Conservation (phyloP, 805 yeast genomes). For the Torulaspora delbrueckii region DNA sequence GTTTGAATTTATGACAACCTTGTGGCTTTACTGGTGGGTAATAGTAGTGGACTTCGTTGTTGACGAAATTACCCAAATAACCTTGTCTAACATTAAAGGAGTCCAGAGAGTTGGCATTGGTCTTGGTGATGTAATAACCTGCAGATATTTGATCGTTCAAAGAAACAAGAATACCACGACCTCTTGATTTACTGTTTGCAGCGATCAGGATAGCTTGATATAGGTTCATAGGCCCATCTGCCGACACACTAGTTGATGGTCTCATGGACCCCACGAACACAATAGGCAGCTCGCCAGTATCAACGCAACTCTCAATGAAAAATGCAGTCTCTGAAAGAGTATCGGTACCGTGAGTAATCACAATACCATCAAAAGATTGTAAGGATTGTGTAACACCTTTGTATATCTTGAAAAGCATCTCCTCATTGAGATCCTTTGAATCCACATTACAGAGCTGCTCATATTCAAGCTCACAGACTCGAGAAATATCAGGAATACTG, state of each 20-base stretch:
- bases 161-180: conserved; percentile 60
- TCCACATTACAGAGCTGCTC: conserved; percentile 61
- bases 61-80: conserved; percentile 63
- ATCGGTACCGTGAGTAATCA: conserved; percentile 69
- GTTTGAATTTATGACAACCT: conserved; percentile 43
- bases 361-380: conserved; percentile 50
- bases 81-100: conserved; percentile 71
- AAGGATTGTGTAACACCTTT: conserved; percentile 44
- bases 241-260: conserved; percentile 63
- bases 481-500: conserved; percentile 52
- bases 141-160: conserved; percentile 65
- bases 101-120: conserved; percentile 65
- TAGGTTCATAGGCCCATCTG: conserved; percentile 70
- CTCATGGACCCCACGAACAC: conserved; percentile 73
- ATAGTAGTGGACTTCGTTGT: conserved; percentile 59
- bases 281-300: conserved; percentile 48
- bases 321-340: conserved; percentile 65
- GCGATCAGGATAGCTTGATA: conserved; percentile 68
- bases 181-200: conserved; percentile 44
- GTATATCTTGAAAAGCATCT: conserved; percentile 43
- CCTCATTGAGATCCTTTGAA: conserved; percentile 51
- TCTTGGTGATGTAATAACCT: conserved; percentile 65
- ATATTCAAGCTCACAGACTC: conserved; percentile 52
- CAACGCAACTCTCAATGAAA: conserved; percentile 48
- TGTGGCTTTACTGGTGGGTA: conserved; percentile 59